These are phyloP conservation scores for Nannochloropsis oceanica DNA, from an alignment of 108 stramenopile species.

Conservation along the genomic window DNA sequence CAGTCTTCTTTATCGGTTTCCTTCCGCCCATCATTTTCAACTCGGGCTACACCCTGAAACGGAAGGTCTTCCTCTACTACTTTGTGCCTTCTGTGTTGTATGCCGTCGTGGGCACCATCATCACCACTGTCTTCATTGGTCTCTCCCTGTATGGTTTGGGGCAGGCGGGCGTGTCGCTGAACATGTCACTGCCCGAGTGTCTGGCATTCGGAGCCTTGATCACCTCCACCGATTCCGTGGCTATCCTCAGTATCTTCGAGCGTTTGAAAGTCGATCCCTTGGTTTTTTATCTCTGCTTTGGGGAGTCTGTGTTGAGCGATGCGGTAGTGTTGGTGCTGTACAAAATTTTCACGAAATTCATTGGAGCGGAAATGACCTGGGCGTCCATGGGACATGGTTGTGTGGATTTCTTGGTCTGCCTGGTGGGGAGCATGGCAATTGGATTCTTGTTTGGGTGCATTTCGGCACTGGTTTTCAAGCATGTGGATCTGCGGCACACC, in stretches of 20 bases:
- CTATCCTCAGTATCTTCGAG: constrained; percentile 62
- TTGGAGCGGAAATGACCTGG: constrained; percentile 42
- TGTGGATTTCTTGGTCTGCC: constrained; percentile 57
- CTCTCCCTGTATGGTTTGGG: constrained; percentile 36
- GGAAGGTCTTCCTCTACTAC: constrained; percentile 49
- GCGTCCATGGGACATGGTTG: constrained; percentile 10
- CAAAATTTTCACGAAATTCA: constrained; percentile 47
- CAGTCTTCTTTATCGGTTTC: constrained; percentile 56
- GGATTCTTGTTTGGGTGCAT: constrained; percentile 42
- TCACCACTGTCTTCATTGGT: constrained; percentile 44
- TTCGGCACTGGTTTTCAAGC: constrained; percentile 50
- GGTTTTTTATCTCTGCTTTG: constrained; percentile 73
- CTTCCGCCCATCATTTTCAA: constrained; percentile 79
- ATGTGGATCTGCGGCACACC: constrained; percentile 23
- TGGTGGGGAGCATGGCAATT: constrained; percentile 45
- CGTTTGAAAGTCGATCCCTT: constrained; percentile 52
- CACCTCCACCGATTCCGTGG: constrained; percentile 63
- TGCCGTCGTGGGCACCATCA: constrained; percentile 55
- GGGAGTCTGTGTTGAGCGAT: constrained; percentile 85
- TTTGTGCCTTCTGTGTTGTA: constrained; percentile 46
- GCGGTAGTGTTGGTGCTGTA: constrained; percentile 72
- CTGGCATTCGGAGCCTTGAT: constrained; percentile 61
- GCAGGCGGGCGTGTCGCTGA: neutral
- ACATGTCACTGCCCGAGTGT: constrained; percentile 45
- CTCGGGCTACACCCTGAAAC: constrained; percentile 52